Conservation (phyloP, 2,329 filamentous ascomycete species). For the Chaetomium globosum region DNA sequence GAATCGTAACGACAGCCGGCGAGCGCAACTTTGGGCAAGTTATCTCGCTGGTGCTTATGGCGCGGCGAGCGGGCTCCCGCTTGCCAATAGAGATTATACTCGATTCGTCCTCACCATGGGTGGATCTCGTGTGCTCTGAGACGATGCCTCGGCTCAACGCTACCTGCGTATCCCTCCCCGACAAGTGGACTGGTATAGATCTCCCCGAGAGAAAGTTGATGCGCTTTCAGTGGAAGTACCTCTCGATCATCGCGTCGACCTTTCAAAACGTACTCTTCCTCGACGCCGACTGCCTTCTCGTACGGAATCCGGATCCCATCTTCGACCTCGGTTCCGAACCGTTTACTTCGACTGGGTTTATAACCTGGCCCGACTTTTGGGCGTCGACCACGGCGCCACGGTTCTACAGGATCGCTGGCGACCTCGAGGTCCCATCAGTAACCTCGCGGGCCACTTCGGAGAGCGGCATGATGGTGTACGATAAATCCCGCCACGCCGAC, state of each 20-base stretch:
- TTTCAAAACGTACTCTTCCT: constrained; percentile 63
- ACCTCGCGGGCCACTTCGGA: constrained; percentile 47
- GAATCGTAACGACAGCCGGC: constrained; percentile 56
- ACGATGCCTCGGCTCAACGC: constrained; percentile 40
- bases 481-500: constrained; percentile 52
- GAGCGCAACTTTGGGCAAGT: constrained; percentile 53
- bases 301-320: constrained; percentile 44
- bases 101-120: constrained; percentile 41
- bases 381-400: constrained; percentile 46
- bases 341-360: constrained; percentile 54
- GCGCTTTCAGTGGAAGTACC: constrained; percentile 59
- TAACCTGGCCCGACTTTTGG: constrained; percentile 63
- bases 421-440: constrained; percentile 40
- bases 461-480: constrained; percentile 53
- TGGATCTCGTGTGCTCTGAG: constrained; percentile 40
- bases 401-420: constrained; percentile 50
- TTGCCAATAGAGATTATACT: constrained; percentile 51
- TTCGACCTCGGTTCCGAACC: constrained; percentile 50
- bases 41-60: constrained; percentile 54
- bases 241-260: constrained; percentile 60
- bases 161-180: constrained; percentile 42
- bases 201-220: constrained; percentile 37
- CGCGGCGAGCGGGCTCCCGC: constrained; percentile 53
- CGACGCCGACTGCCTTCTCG: constrained; percentile 59
- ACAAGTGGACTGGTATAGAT: constrained; percentile 31